Conservation (phyloP, 1,284 basidiomycete species). For the Laetiporus sulphureus region DNA sequence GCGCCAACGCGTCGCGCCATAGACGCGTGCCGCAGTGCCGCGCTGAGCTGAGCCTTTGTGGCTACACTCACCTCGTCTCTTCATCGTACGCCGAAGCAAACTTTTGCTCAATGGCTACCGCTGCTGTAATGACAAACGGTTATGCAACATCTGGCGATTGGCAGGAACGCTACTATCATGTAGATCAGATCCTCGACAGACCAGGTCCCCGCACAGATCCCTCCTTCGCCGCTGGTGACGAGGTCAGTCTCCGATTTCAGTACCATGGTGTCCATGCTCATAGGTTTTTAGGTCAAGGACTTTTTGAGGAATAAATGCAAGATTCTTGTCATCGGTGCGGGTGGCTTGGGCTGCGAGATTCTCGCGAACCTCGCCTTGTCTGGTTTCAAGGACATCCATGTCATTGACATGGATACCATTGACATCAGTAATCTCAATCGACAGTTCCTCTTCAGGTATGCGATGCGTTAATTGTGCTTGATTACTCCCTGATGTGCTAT, state of each 20-base stretch:
- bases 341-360: constrained; percentile 93
- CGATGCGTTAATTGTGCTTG: too few relatives aligned
- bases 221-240: constrained; percentile 66
- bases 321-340: constrained; percentile 95
- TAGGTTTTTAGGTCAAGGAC: constrained; percentile 62
- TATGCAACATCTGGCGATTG: constrained; percentile 44
- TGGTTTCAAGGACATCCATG: constrained; percentile 97
- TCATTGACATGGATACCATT: constrained; percentile 99
- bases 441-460: constrained; percentile 94
- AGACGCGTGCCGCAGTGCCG: not conserved
- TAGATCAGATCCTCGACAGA: constrained; percentile 76
- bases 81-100: not conserved
- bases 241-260: constrained; percentile 35
- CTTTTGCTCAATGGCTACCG: constrained; percentile 23
- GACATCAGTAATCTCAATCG: constrained; percentile 98
- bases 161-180: constrained; percentile 68
- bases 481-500: not conserved
- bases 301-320: constrained; percentile 85
- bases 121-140: constrained; percentile 21
- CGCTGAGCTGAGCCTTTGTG: too few relatives aligned
- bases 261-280: not conserved
- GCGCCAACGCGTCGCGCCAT: constrained; percentile 3
- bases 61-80: not conserved
- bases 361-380: constrained; percentile 88
- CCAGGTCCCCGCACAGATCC: constrained; percentile 79